Evolutionary conservation across 495 filamentous ascomycete genomes (phyloP), one percentile per base, ranked within the genome.

Genomic region (Copromyces sp.): DNA sequence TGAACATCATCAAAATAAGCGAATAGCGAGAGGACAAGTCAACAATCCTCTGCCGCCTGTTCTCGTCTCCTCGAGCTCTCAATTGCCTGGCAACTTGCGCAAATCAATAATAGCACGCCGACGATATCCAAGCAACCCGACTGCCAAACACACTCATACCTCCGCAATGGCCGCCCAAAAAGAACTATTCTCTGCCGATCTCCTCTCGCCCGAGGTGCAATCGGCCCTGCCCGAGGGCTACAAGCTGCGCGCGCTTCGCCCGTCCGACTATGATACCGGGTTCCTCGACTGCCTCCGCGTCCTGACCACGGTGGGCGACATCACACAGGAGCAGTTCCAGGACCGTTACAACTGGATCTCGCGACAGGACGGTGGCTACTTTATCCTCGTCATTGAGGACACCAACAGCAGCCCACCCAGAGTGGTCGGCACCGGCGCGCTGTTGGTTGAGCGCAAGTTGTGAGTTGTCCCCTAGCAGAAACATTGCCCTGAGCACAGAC

Each of bases 201-300:
- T 98, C 69, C 91, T 98, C 81, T 93, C 94, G 16, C 89, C 93
- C 29, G 82, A 85, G 42, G 91, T 97, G 69, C 82, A 89, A 71
- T 83, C 90, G 40, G 82, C 84, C 32, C 89, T 98, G 0, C 95
- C 95, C 39, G 83, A 89, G 74, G 89, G 90, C 77, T 98, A 98
- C 86, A 89, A 84, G 24, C 87, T 96, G 76, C 94, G 95, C 8
- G 91, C 96, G 1, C 82, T 97, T 70, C 89, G 89, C 75, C 87
- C 88, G 75, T 86, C 85, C 77, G 95, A 99, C 84, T 97, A 91
- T 84, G 81, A 87, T 38, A 83, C 84, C 4, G 91, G 91, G 71
- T 97, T 97, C 82, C 90, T 98, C 65, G 94, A 97, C 80, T 93
- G 94, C 71, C 88, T 99, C 69, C 89, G 93, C 14, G 94, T 97